These are phyloP conservation scores for Fusarium gaditjirri DNA, from an alignment of 2,329 filamentous ascomycete genomes.

Conservation along the genomic window DNA sequence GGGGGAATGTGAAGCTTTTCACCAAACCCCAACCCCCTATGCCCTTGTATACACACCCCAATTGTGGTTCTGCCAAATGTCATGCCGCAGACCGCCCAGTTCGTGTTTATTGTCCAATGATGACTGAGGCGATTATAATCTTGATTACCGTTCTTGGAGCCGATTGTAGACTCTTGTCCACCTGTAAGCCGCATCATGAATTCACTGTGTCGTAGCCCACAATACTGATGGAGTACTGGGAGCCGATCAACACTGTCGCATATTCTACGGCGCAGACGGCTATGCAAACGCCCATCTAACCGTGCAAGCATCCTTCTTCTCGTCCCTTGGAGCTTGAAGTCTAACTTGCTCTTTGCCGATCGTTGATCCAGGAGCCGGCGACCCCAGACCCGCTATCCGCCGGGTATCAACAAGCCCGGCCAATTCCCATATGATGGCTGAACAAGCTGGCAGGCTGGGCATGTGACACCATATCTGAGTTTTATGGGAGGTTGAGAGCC, in stretches of 20 bases:
- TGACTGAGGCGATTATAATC: slow-evolving; percentile 30
- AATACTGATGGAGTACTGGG: not conserved
- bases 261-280: not conserved
- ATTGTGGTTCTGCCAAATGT: slow-evolving; percentile 36
- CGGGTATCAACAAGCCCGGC: slow-evolving; percentile 25
- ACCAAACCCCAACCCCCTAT: slow-evolving; percentile 24
- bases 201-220: not conserved
- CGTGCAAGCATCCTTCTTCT: not conserved
- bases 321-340: not conserved
- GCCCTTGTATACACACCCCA: slow-evolving; percentile 18
- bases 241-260: not conserved
- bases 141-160: slow-evolving; percentile 13
- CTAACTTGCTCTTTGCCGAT: slow-evolving; percentile 2
- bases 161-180: not conserved
- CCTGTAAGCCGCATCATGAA: slow-evolving; percentile 30
- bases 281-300: not conserved
- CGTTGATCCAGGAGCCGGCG: slow-evolving; percentile 15
- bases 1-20: slow-evolving; percentile 31
- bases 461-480: not conserved
- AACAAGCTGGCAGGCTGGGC: slow-evolving; percentile 12
- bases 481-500: not conserved
- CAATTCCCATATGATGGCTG: slow-evolving; percentile 18
- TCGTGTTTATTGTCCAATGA: slow-evolving; percentile 32
- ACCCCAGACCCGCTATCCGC: slow-evolving; percentile 24
- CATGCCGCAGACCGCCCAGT: slow-evolving; percentile 39